Evolutionary conservation across 495 filamentous ascomycete species (phyloP), one percentile per base, ranked within the genome.

Genomic region (Podospora pseudopauciseta): DNA sequence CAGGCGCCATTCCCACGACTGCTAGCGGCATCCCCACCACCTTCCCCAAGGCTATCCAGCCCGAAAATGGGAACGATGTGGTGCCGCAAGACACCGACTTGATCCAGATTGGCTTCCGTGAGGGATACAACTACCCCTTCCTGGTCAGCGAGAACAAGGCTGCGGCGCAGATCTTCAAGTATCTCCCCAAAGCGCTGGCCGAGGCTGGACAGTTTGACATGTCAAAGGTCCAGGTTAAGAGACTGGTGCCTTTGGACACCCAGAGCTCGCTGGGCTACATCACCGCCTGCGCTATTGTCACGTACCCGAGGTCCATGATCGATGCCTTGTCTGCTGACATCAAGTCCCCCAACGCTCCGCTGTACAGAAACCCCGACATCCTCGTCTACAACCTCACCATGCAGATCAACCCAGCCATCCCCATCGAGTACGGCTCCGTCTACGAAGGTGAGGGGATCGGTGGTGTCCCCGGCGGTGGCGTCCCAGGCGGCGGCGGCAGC

Each of bases 71-170:
- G 7, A 15, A 54, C 15, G 60, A 49, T 1, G 58, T 73, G 20
- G 75, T 78, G 55, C 92, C 94, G 2, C 74, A 79, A 2, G 90
- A 91, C 71, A 86, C 85, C 1, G 76, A 68, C 20, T 75, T 93
- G 70, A 88, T 97, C 69, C 92, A 97, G 73, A 83, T 99, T 67
- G 96, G 92, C 15, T 97, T 97, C 84, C 80, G 86, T 28, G 88
- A 88, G 72, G 81, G 84, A 4, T 86, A 96, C 68, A 93, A 96
- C 74, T 99, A 95, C 77, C 78, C 80, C 5, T 96, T 94, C 74
- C 91, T 99, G 32, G 90, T 90, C 26, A 80, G 78, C 2, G 87
- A 88, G 44, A 77, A 85, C 16, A 80, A 89, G 68, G 90, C 93
- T 26, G 89, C 91, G 11, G 87, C 87, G 27, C 96, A 98, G 79